These are phyloP conservation scores for Trifolium fragiferum DNA, from an alignment of 306 rosid genomes.

Conservation along the genomic window DNA sequence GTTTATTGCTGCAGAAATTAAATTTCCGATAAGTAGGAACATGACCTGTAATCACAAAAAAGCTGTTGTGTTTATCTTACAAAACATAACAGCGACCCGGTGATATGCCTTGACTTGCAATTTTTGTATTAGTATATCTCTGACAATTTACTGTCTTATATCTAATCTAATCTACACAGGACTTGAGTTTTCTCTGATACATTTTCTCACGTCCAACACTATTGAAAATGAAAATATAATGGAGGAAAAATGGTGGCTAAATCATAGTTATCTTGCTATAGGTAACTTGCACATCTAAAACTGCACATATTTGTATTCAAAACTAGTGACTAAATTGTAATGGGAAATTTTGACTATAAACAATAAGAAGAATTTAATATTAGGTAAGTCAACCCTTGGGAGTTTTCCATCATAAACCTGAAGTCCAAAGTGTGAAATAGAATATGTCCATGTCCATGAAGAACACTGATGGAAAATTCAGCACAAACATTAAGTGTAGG, in stretches of 20 bases:
- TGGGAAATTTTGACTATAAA: slow-evolving; percentile 8
- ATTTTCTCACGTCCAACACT: background rate
- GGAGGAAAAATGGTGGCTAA: slow-evolving; percentile 13
- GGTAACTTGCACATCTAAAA: slow-evolving; percentile 17
- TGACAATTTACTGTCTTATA: background rate
- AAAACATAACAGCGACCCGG: background rate
- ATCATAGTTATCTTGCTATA: background rate
- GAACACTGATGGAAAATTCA: background rate
- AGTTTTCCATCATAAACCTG: background rate
- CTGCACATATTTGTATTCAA: background rate
- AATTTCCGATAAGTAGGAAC: background rate
- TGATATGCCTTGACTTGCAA: background rate
- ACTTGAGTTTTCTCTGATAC: background rate
- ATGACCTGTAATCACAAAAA: background rate
- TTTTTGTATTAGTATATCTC: background rate
- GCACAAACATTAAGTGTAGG: background rate
- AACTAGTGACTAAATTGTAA: background rate
- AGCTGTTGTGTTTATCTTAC: background rate
- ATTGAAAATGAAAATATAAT: slow-evolving; percentile 17
- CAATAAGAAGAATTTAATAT: background rate
- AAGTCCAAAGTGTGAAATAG: slow-evolving; percentile 8
- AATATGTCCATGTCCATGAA: background rate
- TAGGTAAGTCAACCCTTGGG: slow-evolving; percentile 18
- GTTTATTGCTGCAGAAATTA: slow-evolving; percentile 16
- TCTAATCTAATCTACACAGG: background rate